Evolutionary conservation across 164 flowering plant genomes (phyloP).

Genomic region (Piper longum): DNA sequence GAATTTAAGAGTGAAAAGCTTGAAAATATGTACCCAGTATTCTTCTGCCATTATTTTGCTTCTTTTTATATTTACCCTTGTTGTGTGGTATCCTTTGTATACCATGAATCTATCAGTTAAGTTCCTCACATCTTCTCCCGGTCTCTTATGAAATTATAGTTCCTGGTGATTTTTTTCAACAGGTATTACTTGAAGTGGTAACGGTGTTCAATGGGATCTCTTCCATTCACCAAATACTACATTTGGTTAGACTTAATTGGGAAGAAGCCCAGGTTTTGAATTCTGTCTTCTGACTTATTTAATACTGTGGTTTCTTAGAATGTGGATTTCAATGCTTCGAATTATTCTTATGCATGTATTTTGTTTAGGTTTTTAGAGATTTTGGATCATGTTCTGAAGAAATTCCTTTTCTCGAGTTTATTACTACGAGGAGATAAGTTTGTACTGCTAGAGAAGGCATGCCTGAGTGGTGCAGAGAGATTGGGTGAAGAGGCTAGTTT

Average conservation of each 20-base stretch:
- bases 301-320: neutral
- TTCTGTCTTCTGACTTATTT: neutral
- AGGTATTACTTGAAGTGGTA: slow-evolving; percentile 70
- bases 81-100: too few species aligned
- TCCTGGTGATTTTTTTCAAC: slow-evolving; percentile 5
- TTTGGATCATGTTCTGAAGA: slow-evolving; percentile 41
- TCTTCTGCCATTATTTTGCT: too few species aligned
- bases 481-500: slow-evolving; percentile 5
- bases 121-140: too few species aligned
- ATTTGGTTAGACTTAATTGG: slow-evolving; percentile 38
- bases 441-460: slow-evolving; percentile 35
- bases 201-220: slow-evolving; percentile 51
- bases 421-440: slow-evolving; percentile 55
- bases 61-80: too few species aligned
- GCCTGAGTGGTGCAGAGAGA: slow-evolving; percentile 11
- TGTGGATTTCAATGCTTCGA: neutral
- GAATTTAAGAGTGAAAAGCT: too few species aligned
- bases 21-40: too few species aligned
- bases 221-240: slow-evolving; percentile 42
- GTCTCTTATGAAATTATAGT: too few species aligned
- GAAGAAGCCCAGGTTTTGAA: slow-evolving; percentile 46
- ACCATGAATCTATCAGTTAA: too few species aligned
- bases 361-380: slow-evolving; percentile 50
- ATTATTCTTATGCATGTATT: neutral
- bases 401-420: slow-evolving; percentile 32